Evolutionary conservation across 164 flowering plant genomes (phyloP).

Genomic region (Berberis thunbergii): DNA sequence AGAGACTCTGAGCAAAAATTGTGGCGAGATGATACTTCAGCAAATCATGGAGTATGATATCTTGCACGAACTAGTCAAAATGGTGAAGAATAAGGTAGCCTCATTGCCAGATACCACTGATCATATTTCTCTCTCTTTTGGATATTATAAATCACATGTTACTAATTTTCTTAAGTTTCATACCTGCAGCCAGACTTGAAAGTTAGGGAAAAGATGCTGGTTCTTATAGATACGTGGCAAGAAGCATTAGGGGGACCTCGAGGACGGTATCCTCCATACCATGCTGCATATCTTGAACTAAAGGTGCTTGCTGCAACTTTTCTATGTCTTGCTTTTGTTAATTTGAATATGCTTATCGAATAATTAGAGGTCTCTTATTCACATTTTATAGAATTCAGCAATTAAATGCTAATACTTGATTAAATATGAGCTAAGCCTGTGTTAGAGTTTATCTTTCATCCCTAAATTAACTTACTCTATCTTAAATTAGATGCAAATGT

Average conservation of each 20-base stretch:
- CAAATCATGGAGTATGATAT: constrained; percentile 79
- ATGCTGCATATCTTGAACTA: constrained; percentile 74
- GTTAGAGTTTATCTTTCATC: too few relatives aligned
- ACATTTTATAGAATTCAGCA: too few relatives aligned
- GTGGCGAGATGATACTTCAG: constrained; percentile 75
- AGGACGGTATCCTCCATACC: constrained; percentile 81
- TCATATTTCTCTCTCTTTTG: not conserved
- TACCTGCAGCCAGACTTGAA: constrained; percentile 69
- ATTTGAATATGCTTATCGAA: not conserved
- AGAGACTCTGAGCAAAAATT: constrained; percentile 91
- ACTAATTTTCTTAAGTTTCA: not conserved
- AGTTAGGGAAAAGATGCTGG: constrained; percentile 83
- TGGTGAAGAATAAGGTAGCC: constrained; percentile 78
- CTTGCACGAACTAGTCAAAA: constrained; percentile 87
- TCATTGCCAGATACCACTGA: constrained; percentile 1
- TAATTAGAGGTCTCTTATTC: too few relatives aligned
- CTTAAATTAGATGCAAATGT: too few relatives aligned
- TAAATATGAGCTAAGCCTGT: too few relatives aligned
- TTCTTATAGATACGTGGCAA: constrained; percentile 92
- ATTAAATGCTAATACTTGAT: too few relatives aligned
- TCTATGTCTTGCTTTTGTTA: not conserved
- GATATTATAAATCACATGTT: not conserved
- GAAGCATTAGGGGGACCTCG: constrained; percentile 80
- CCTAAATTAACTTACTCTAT: too few relatives aligned
- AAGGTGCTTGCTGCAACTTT: constrained; percentile 30